A percentile compares a stretch with the other conserved stretches of the same genome.
These are phyloP conservation scores for Fusarium robinianum DNA, from an alignment of 2,329 filamentous ascomycete genomes.

Conservation along the genomic window DNA sequence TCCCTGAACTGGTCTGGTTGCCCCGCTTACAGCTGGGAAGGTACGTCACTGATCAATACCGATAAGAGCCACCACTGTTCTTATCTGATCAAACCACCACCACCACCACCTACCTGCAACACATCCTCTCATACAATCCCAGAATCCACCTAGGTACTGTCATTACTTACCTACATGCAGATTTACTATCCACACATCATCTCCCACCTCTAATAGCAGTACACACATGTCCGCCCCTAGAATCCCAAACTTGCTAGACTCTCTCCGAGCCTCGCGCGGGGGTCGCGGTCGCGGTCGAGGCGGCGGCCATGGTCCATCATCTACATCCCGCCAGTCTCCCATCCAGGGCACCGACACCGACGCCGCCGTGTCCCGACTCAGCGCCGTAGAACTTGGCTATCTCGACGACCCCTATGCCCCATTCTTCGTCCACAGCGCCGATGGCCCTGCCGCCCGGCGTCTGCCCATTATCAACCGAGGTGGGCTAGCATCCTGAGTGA, in stretches of 20 bases:
- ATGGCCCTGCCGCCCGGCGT: constrained; percentile 61
- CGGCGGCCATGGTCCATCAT: constrained; percentile 41
- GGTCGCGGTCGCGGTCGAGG: constrained; percentile 31
- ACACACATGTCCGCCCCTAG: constrained; percentile 67
- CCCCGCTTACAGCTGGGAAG: no score
- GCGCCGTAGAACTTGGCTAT: constrained; percentile 85
- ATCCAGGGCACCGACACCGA: constrained; percentile 92
- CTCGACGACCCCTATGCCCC: constrained; percentile 79
- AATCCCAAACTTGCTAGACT: constrained; percentile 76
- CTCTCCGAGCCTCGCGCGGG: constrained; percentile 51
- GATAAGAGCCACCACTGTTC: no score
- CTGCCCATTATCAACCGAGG: constrained; percentile 95
- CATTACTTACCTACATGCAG: no score
- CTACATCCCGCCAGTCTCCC: constrained; percentile 66
- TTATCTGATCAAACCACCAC: no score
- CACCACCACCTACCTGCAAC: no score
- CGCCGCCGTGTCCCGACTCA: constrained; percentile 85
- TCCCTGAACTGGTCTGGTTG: no score
- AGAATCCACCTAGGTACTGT: no score
- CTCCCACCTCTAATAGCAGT: constrained; percentile 9
- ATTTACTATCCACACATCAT: neutral
- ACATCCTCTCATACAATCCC: no score
- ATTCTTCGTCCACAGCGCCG: constrained; percentile 62
- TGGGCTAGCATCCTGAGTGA: constrained; percentile 45
- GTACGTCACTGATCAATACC: no score